Conservation (phyloP, 1,284 basidiomycete genomes). For the Coriolopsis trogii region DNA sequence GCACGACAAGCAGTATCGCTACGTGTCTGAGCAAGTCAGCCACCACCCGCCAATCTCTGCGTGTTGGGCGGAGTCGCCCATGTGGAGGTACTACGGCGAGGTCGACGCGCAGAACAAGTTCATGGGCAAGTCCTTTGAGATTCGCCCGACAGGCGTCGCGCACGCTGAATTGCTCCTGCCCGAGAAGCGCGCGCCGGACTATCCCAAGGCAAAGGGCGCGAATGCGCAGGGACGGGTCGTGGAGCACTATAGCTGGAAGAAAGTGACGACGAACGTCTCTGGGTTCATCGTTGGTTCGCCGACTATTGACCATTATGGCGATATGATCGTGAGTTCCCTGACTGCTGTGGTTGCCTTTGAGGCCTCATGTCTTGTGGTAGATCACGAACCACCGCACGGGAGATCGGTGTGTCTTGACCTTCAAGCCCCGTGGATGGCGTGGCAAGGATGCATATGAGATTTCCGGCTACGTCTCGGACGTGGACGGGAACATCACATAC, state of each 20-base stretch:
- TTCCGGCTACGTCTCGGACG: constrained; percentile 80
- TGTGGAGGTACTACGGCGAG: constrained; percentile 93
- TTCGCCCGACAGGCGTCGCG: constrained; percentile 92
- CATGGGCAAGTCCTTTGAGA: constrained; percentile 96
- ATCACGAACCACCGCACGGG: constrained; percentile 91
- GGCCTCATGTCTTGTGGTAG: constrained; percentile 40
- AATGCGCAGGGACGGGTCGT: constrained; percentile 55
- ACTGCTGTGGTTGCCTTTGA: neutral
- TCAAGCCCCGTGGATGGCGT: constrained; percentile 96
- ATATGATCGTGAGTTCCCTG: constrained; percentile 76
- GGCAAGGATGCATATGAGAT: constrained; percentile 93
- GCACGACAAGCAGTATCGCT: constrained; percentile 88
- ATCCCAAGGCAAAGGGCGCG: constrained; percentile 53
- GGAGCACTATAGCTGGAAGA: constrained; percentile 94
- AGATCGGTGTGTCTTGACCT: constrained; percentile 89
- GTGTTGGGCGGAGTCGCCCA: constrained; percentile 90
- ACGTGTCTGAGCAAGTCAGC: constrained; percentile 93
- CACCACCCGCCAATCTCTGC: constrained; percentile 98
- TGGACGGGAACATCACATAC: constrained; percentile 69
- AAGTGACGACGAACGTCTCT: constrained; percentile 91
- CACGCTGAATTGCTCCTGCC: constrained; percentile 88
- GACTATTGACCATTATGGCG: constrained; percentile 96
- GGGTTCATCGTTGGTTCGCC: constrained; percentile 94
- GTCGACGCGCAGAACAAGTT: constrained; percentile 95
- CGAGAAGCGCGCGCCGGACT: constrained; percentile 58